Base-by-base conservation (phyloP, 2,329 filamentous ascomycete species). In the Zymoseptoria crescenta region DNA sequence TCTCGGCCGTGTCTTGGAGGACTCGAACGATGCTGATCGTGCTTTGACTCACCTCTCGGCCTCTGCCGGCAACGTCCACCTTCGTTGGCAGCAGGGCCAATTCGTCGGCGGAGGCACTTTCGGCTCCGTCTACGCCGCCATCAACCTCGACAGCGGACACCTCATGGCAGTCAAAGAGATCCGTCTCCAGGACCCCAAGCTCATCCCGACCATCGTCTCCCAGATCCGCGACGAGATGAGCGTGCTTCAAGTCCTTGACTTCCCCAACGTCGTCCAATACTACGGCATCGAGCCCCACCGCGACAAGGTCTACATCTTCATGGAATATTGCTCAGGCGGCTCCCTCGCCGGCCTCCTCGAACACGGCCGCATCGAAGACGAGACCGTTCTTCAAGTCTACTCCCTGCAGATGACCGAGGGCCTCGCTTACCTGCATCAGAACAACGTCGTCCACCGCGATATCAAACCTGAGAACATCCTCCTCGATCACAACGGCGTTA, bases 281-380 rank as follows among this genome's bases (percentile, higher is more conserved):
- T 94, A 94, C 71, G 94, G 94, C 59, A 97, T 99, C 69, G 94
- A 99, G 74, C 94, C 96, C 2, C 94, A 99, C 75, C 85, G 94
- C 63, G 94, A 99, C 79, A 94, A 96, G 72, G 94, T 99, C n/a
- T 99, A 97, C 75, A 96, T 99, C 66, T 99, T 99, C 73, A 99
- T 99, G 94, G 94, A 99, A 74, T 97, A 96, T 75, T 99, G 94
- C 74, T 95, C 91, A 4, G 93, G 94, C 55, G 94, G 94, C 20
- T 97, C 93, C 16, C 80, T 99, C 54, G 92, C 94, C 49, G 88
- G 84, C 55, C 78, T 99, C 56, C 80, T 99, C 49, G 94, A 99
- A 73, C 93, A 99, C 70, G 94, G 94, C 10, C 88, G 94, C 49
- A 96, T 99, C 64, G 94, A 96, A 77, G 95, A 97, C 71, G 94